These are phyloP conservation scores for Pezicula carpinea DNA, from an alignment of 2,329 filamentous ascomycete genomes.

Conservation along the genomic window DNA sequence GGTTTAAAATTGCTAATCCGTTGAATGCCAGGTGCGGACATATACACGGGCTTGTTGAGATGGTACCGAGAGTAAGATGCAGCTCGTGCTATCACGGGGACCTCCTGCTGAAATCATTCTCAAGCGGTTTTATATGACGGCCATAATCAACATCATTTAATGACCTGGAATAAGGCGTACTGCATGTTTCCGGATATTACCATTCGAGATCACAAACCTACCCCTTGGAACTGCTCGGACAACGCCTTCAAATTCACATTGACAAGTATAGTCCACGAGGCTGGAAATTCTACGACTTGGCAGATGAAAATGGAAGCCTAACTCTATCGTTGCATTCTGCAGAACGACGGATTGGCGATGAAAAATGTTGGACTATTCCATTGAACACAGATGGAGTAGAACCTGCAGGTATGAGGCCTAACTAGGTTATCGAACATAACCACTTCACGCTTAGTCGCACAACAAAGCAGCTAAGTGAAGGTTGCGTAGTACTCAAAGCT, in stretches of 20 bases:
- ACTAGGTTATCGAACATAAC: not conserved
- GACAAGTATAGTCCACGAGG: not conserved
- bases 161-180: constrained; percentile 9
- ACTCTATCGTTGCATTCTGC: not conserved
- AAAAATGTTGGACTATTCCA: not conserved
- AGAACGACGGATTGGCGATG: not conserved
- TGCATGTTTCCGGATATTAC: constrained; percentile 5
- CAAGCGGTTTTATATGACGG: constrained; percentile 2
- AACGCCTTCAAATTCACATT: not conserved
- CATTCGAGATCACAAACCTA: constrained; percentile 1
- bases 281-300: not conserved
- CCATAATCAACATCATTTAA: constrained; percentile 5
- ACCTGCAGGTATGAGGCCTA: not conserved
- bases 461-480: not conserved
- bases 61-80: not conserved
- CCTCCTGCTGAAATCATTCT: constrained; percentile 1
- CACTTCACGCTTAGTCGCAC: not conserved
- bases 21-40: not conserved
- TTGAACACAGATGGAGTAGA: not conserved
- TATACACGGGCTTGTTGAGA: not conserved
- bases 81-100: not conserved
- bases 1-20: not conserved
- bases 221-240: not conserved
- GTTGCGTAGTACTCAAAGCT: not conserved
- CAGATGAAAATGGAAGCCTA: not conserved